These are phyloP conservation scores for Globisporangium echinulatum DNA, from an alignment of 352 stramenopile species.

Conservation along the genomic window DNA sequence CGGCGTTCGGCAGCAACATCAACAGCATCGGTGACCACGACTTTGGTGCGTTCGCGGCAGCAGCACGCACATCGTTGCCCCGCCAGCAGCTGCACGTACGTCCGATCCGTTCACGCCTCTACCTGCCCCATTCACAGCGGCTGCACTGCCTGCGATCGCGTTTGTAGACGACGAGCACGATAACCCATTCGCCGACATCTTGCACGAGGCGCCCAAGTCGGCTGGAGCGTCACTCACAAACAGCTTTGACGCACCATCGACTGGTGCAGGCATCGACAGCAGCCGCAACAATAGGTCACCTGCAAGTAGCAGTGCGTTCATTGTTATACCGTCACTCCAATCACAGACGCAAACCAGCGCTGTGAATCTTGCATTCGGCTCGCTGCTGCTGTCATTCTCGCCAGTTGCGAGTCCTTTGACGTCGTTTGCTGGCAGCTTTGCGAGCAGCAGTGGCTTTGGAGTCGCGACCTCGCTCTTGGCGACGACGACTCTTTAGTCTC, in stretches of 20 bases:
- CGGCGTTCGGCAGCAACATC: neutral
- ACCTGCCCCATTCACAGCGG: neutral
- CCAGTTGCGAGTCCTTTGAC: conserved; percentile 21
- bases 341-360: neutral
- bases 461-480: conserved; percentile 8
- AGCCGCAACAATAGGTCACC: neutral
- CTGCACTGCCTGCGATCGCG: conserved; percentile 6
- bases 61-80: conserved; percentile 19
- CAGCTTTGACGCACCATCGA: conserved; percentile 2
- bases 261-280: neutral
- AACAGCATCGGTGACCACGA: conserved; percentile 13
- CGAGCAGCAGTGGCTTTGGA: conserved; percentile 16
- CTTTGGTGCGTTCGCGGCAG: conserved; percentile 36
- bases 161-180: conserved; percentile 15
- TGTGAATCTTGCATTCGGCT: conserved; percentile 2
- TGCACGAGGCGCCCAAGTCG: conserved; percentile 9
- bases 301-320: neutral
- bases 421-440: conserved; percentile 23
- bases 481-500: conserved; percentile 29
- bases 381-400: conserved; percentile 35
- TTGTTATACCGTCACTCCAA: neutral
- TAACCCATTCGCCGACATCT: conserved; percentile 16
- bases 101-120: neutral
- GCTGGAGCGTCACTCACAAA: conserved; percentile 2
- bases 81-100: neutral